Conservation (phyloP, 2,329 filamentous ascomycete species). For the Podosphaera leucotricha region DNA sequence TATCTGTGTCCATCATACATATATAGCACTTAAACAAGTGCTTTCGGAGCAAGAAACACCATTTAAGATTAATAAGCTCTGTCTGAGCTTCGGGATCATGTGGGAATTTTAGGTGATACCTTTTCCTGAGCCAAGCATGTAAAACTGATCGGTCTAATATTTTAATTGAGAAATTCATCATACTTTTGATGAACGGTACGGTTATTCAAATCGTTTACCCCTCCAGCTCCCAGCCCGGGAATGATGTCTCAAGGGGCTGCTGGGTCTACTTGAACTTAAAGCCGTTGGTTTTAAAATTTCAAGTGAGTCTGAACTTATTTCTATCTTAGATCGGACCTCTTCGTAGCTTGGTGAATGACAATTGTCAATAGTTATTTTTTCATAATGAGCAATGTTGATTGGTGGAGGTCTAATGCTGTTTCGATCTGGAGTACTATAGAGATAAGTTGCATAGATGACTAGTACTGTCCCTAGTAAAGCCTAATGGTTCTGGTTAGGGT, state of each 20-base stretch:
- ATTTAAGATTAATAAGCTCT: neutral
- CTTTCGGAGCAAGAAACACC: neutral
- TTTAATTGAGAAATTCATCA: neutral
- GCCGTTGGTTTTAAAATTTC: slow-evolving; percentile 20
- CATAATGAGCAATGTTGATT: slow-evolving; percentile 47
- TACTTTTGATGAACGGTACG: too few species aligned
- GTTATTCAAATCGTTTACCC: slow-evolving; percentile 18
- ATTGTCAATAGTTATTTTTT: slow-evolving; percentile 31
- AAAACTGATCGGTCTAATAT: neutral
- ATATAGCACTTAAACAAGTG: neutral
- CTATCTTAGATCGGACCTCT: slow-evolving; percentile 9
- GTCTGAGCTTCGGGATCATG: neutral
- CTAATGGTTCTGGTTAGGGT: slow-evolving; percentile 21
- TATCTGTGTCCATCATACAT: neutral
- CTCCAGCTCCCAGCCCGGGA: slow-evolving; percentile 18
- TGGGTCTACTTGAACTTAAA: slow-evolving; percentile 27
- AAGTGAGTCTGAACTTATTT: slow-evolving; percentile 12
- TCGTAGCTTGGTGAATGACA: slow-evolving; percentile 15
- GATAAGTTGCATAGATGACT: slow-evolving; percentile 61
- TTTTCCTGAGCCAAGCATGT: neutral
- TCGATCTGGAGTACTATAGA: slow-evolving; percentile 51
- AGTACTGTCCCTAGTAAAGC: slow-evolving; percentile 59
- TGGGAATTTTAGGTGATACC: neutral
- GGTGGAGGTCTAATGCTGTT: slow-evolving; percentile 35
- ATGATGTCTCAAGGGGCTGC: slow-evolving; percentile 22